These are phyloP conservation scores for Backusella tarrabulga DNA, from an alignment of 192 early-diverging fungal genomes.

Conservation along the genomic window DNA sequence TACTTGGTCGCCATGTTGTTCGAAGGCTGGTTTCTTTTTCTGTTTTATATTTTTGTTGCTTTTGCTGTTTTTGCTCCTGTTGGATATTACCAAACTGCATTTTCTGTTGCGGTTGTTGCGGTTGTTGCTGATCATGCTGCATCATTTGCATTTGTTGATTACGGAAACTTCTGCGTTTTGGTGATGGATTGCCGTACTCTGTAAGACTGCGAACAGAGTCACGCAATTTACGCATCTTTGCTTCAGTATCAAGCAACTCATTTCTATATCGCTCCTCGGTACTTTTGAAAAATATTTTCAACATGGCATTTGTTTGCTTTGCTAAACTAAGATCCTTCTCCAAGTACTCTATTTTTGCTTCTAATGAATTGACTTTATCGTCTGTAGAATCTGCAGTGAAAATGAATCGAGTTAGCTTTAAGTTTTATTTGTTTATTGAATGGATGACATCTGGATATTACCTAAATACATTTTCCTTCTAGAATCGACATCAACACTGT, in stretches of 20 bases:
- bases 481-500: background rate
- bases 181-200: constrained; percentile 28
- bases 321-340: constrained; percentile 26
- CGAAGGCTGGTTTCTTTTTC: background rate
- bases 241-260: constrained; percentile 30
- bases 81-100: background rate
- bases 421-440: background rate
- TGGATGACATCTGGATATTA: background rate
- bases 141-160: background rate
- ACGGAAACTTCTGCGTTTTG: constrained; percentile 18
- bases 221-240: constrained; percentile 25
- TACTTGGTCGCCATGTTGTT: background rate
- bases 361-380: constrained; percentile 24
- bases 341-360: constrained; percentile 28
- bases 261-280: constrained; percentile 24
- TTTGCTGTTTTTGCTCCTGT: background rate
- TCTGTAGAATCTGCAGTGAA: constrained; percentile 7
- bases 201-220: constrained; percentile 23
- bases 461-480: background rate
- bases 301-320: constrained; percentile 26
- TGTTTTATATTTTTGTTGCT: background rate
- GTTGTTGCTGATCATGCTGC: background rate
- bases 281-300: constrained; percentile 20
- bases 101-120: background rate
- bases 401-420: background rate